These are phyloP conservation scores for Pseudocercospora vitis DNA, from an alignment of 2,329 filamentous ascomycete genomes.

Conservation along the genomic window DNA sequence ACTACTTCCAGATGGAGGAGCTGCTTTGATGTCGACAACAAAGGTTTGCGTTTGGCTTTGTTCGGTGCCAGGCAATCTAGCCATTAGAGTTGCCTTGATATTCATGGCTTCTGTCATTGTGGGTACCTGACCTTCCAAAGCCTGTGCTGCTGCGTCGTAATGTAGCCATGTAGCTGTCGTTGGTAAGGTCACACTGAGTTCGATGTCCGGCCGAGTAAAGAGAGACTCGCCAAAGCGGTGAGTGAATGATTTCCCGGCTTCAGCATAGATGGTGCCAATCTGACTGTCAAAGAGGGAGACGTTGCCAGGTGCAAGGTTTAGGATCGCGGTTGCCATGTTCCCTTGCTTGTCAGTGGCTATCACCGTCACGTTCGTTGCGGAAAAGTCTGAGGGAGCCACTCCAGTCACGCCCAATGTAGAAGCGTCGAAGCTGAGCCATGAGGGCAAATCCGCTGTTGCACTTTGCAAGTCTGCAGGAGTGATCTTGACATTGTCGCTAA, in stretches of 20 bases:
- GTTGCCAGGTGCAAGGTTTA: constrained; percentile 39
- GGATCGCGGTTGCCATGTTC: constrained; percentile 59
- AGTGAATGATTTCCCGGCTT: constrained; percentile 51
- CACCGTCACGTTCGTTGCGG: constrained; percentile 63
- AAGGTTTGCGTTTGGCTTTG: constrained; percentile 46
- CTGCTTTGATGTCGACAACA: constrained; percentile 40
- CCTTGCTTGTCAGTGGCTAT: constrained; percentile 59
- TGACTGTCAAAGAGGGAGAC: constrained; percentile 46
- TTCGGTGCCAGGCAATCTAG: constrained; percentile 34
- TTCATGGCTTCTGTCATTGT: constrained; percentile 40
- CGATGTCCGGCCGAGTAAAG: constrained; percentile 43
- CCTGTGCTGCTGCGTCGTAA: constrained; percentile 48
- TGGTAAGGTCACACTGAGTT: constrained; percentile 48
- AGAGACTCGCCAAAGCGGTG: constrained; percentile 50
- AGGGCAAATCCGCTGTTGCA: constrained; percentile 56
- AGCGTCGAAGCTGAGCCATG: constrained; percentile 69
- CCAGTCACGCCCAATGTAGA: constrained; percentile 64
- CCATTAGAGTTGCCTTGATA: constrained; percentile 47
- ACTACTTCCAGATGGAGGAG: constrained; percentile 12
- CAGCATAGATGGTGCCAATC: constrained; percentile 50
- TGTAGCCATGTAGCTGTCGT: constrained; percentile 50
- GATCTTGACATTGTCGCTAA: constrained; percentile 44
- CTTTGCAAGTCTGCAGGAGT: constrained; percentile 52
- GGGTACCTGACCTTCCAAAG: constrained; percentile 53
- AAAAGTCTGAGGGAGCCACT: constrained; percentile 59